Conservation (phyloP, 2,329 filamentous ascomycete genomes). For the Madurella fahalii region DNA sequence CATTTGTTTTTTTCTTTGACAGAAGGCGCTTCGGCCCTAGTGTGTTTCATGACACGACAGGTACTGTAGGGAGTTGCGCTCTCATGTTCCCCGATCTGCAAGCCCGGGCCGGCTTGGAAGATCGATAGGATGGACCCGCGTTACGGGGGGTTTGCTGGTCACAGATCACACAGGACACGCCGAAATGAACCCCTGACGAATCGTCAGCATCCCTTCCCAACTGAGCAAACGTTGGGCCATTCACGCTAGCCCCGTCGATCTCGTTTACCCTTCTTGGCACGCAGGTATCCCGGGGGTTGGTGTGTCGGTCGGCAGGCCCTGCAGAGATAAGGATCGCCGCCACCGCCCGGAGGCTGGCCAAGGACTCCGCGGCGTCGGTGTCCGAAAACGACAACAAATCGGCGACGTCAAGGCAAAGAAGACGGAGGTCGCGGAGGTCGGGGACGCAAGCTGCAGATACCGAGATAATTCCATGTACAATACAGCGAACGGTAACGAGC, state of each 20-base stretch:
- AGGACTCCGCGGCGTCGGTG: not conserved
- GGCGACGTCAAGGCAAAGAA: too few species aligned
- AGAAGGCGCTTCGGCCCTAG: not conserved
- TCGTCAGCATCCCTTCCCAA: too few species aligned
- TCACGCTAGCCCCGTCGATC: constrained; percentile 1
- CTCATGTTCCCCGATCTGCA: not conserved
- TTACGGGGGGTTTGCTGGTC: too few species aligned
- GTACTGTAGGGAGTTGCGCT: not conserved
- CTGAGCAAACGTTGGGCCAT: too few species aligned
- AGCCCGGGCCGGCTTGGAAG: too few species aligned
- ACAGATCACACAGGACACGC: not conserved
- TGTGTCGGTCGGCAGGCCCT: not conserved
- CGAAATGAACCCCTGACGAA: not conserved
- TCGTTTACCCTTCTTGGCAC: not conserved
- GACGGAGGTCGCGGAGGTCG: too few species aligned
- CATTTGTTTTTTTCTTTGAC: not conserved
- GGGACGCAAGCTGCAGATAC: too few species aligned
- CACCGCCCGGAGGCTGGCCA: too few species aligned
- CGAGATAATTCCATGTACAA: too few species aligned
- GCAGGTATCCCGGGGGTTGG: not conserved
- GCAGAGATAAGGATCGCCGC: constrained; percentile 7
- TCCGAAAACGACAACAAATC: too few species aligned
- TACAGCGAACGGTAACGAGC: too few species aligned
- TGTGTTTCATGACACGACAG: not conserved
- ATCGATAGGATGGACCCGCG: not conserved